These are phyloP conservation scores for Lactifluus subvellereus DNA, from an alignment of 768 basidiomycete genomes.

Conservation along the genomic window DNA sequence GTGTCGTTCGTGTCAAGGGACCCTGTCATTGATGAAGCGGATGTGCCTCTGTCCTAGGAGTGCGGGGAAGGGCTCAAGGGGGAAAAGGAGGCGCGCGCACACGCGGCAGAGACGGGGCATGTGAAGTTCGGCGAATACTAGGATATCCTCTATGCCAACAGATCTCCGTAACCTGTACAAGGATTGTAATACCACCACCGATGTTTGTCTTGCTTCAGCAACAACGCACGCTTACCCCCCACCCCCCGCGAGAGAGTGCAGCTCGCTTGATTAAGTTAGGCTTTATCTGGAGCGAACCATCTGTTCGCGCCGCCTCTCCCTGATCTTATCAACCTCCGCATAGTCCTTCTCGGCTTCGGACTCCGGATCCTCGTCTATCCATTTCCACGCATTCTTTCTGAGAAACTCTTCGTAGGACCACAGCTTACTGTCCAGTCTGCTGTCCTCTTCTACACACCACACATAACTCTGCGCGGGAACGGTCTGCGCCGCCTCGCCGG, in stretches of 20 bases:
- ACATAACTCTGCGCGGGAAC: slow-evolving; percentile 69
- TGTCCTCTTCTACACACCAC: slow-evolving; percentile 41
- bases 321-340: slow-evolving; percentile 47
- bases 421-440: slow-evolving; percentile 46
- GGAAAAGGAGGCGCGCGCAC: slow-evolving; percentile 87
- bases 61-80: slow-evolving; percentile 86
- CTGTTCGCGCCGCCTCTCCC: slow-evolving; percentile 24
- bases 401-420: slow-evolving; percentile 88
- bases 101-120: slow-evolving; percentile 86
- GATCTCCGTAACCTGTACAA: not conserved
- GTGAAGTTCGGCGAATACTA: slow-evolving; percentile 77
- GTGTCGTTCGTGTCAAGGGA: not conserved
- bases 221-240: not conserved
- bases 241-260: not conserved
- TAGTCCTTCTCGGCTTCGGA: slow-evolving; percentile 38
- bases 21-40: slow-evolving; percentile 3
- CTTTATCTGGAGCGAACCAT: not conserved
- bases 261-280: not conserved
- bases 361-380: slow-evolving; percentile 48
- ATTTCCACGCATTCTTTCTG: slow-evolving; percentile 66
- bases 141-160: slow-evolving; percentile 10
- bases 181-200: not conserved
- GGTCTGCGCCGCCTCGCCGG: slow-evolving; percentile 32
- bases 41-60: slow-evolving; percentile 38
- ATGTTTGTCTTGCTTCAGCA: not conserved